Evolutionary conservation across 768 basidiomycete genomes (phyloP).

Genomic region (Clitopilus passeckerianus): DNA sequence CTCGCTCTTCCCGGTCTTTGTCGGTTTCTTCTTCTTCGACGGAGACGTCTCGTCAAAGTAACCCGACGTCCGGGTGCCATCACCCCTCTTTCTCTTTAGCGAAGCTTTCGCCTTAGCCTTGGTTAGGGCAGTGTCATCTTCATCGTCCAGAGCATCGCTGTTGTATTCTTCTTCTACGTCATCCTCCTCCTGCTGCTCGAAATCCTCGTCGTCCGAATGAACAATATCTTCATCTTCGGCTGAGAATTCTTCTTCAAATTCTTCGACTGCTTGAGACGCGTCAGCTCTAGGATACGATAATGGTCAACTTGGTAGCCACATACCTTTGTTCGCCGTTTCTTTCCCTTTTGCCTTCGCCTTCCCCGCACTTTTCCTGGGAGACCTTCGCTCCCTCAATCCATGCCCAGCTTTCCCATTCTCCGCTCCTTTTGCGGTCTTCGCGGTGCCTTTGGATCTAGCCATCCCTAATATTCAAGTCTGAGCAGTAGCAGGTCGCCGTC

Average conservation of each 20-base stretch:
- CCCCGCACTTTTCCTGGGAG: too few relatives aligned
- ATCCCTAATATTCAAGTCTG: too few relatives aligned
- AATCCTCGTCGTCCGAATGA: too few relatives aligned
- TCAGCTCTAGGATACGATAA: too few relatives aligned
- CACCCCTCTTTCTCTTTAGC: slow-evolving; percentile 10
- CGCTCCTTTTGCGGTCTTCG: too few relatives aligned
- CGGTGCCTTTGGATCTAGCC: too few relatives aligned
- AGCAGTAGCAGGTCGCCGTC: too few relatives aligned
- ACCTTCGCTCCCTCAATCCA: too few relatives aligned
- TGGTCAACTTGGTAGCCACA: too few relatives aligned
- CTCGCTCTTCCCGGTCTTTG: slow-evolving; percentile 8
- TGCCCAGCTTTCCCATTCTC: too few relatives aligned
- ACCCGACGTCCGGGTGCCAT: slow-evolving; percentile 9
- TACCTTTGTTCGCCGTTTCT: too few relatives aligned
- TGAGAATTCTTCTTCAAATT: slow-evolving; percentile 7
- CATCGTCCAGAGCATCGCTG: slow-evolving; percentile 28
- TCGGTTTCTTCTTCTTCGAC: slow-evolving; percentile 25
- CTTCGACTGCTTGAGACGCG: slow-evolving; percentile 1
- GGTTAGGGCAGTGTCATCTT: slow-evolving; percentile 9
- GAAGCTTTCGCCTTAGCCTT: slow-evolving; percentile 6
- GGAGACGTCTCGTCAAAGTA: background rate
- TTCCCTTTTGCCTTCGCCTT: too few relatives aligned
- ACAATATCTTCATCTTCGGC: slow-evolving; percentile 8
- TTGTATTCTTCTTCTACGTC: slow-evolving; percentile 15
- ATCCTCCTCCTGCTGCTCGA: slow-evolving; percentile 3